Conservation (phyloP, 805 yeast species). For the Lachancea dasiensis region DNA sequence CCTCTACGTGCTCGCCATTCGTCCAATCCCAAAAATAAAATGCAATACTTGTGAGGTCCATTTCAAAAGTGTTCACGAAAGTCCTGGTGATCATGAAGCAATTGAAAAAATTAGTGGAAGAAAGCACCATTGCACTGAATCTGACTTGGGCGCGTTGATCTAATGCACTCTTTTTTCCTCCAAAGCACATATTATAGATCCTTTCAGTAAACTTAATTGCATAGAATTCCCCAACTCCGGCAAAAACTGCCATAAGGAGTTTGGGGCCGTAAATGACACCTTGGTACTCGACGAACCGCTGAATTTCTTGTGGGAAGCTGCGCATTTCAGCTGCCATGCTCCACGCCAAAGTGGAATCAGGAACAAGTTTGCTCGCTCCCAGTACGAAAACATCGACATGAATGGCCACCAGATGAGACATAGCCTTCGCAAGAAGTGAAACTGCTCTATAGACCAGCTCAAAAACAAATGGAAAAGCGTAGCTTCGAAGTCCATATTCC, state of each 20-base stretch:
- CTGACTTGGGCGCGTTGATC: conserved; percentile 11
- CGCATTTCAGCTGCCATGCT: conserved; percentile 8
- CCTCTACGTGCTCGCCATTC: conserved; percentile 15
- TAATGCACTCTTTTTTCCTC: conserved; percentile 12
- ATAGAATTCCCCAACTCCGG: conserved; percentile 65
- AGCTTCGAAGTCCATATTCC: conserved; percentile 67
- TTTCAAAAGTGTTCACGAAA: conserved; percentile 79
- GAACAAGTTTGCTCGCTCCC: conserved; percentile 1
- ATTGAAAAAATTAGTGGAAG: conserved; percentile 47
- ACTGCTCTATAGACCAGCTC: conserved; percentile 23
- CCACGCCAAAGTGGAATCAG: conserved; percentile 9
- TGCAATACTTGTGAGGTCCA: conserved; percentile 60
- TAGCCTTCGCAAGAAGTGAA: neutral
- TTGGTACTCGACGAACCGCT: conserved; percentile 34
- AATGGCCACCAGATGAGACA: conserved; percentile 2
- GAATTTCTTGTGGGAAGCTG: conserved; percentile 14
- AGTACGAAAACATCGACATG: conserved; percentile 2
- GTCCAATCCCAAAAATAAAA: conserved; percentile 70
- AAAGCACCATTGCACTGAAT: conserved; percentile 20
- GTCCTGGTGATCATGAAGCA: conserved; percentile 78
- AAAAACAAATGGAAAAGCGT: conserved; percentile 72
- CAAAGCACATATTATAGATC: conserved; percentile 19
- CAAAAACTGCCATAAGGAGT: conserved; percentile 58
- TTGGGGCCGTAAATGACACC: conserved; percentile 54
- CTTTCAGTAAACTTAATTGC: conserved; percentile 43